Evolutionary conservation across 1,139 yeast genomes (phyloP), one percentile per base, ranked within the genome.

Genomic region (Blastobotrys capitulatus): DNA sequence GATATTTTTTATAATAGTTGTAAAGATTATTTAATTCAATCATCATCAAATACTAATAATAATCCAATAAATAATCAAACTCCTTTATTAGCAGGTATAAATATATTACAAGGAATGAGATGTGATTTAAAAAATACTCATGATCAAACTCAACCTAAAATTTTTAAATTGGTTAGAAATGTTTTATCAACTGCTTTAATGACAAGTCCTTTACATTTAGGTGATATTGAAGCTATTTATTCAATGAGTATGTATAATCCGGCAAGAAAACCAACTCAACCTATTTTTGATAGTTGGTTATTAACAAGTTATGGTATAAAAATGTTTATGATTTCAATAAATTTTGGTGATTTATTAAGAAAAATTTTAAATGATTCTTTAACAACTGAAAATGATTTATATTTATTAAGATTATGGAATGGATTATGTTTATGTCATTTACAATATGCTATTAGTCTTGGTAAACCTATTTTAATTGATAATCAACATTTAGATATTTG

Each of bases 151-250:
- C 80, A 77, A 54, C 70, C 69, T 36, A 60, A 63, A 35, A 56
- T 78, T 34, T 75, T 74, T 53, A 66, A 69, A 48, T 59, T 76
- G 10, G 77, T 78, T 0, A 72, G 75, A 39, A 64, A 70, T 32
- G 63, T 78, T 16, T 55, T 77, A 13, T 74, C 79, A 1, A 69
- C 71, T 44, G 76, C 79, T 1, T 57, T 75, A 32, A 67, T 77
- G 13, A 73, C 78, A 2, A 73, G 71, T 42, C 76, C 77, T n/a
- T 58, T 78, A 29, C 74, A 74, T 6, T 79, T 75, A 53, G 79
- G 76, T 58, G 83, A 78, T 54, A 71, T 77, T 39, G 83, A 78
- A 56, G 81, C 80, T 0, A 68, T 78, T 18, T 58, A 78, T 25
- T 78, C 78, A 56, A 68, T 78, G 49, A 70, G 79, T 16, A 62